Base-by-base conservation (phyloP, 768 basidiomycete genomes). In the Cystoderma amianthinum region DNA sequence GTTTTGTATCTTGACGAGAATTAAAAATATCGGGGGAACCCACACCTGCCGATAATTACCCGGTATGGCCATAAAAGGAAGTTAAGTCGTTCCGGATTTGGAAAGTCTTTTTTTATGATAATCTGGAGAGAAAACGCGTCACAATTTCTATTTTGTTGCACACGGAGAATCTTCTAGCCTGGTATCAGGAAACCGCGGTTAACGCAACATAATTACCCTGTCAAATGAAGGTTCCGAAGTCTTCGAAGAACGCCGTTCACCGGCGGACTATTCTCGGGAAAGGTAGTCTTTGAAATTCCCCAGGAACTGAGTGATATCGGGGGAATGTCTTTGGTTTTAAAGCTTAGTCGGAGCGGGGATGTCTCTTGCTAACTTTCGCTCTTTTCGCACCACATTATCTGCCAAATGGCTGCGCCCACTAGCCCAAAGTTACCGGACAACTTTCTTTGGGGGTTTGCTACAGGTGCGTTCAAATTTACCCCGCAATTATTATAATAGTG, bases 231-330 rank as follows among this genome's bases (percentile, higher is more conserved):
- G 47, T 44, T 48, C 58, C 48, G 52, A 57, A 54, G 49, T 44
- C 36, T 45, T 41, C 23, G 32, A 21, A 37, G 41, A 47, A 24
- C 41, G 49, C 41, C 50, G 48, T 47, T 36, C 52, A 49, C 54
- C 48, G 57, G 45, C 72, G 73, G 76, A 74, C 53, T 59, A 65
- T 69, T 60, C 54, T 76, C 73, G 74, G 75, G 47, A 44, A 43
- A 51, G 50, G 45, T 44, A 49, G 42, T 50, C 54, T n/a, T 53
- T 60, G 54, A 47, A 60, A 60, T 60, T 60, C 57, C 60, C 60
- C 63, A 65, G 57, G 62, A 62, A 60, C 57, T 59, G 43, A 53
- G 48, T 63, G 61, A 62, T 64, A 65, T 68, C 69, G 63, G 66
- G 59, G 62, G 56, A 60, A 61, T 58, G 54, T 44, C 50, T 43